Evolutionary conservation across 371 early-diverging fungal species (phyloP).

Genomic region (Mucor velutinosus): DNA sequence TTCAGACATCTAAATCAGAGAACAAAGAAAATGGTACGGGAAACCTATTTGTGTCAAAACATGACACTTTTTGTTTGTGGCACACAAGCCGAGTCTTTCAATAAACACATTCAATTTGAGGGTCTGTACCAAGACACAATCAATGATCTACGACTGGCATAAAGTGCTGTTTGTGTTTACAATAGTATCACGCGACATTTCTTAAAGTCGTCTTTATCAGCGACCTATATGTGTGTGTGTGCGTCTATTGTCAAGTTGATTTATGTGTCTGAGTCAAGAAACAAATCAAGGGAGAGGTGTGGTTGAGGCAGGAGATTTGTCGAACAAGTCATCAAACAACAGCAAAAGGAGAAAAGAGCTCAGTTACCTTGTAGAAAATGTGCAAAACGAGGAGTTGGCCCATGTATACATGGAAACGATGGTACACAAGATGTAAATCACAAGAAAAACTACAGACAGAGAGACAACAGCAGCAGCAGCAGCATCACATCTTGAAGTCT

Average conservation of each 20-base stretch:
- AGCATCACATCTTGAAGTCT: neutral
- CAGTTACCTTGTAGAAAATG: neutral
- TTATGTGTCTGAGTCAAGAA: slow-evolving; percentile 1
- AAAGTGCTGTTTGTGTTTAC: neutral
- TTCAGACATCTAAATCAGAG: neutral
- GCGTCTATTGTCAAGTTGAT: neutral
- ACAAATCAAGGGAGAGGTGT: neutral
- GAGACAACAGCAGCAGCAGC: neutral
- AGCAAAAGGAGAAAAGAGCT: neutral
- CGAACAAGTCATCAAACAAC: neutral
- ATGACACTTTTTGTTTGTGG: neutral
- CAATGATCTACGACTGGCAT: neutral
- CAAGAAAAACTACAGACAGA: neutral
- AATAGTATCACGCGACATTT: neutral
- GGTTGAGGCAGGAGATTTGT: neutral
- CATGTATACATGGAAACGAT: neutral
- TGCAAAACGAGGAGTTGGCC: neutral
- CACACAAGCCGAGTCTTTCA: neutral
- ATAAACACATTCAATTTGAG: slow-evolving; percentile 1
- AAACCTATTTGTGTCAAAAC: neutral
- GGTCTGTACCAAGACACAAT: neutral
- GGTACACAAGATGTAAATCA: neutral
- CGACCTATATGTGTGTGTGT: neutral
- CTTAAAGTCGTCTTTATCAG: neutral
- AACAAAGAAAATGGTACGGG: neutral